Conservation (phyloP, 2,329 filamentous ascomycete species). For the Exophiala oligosperma region DNA sequence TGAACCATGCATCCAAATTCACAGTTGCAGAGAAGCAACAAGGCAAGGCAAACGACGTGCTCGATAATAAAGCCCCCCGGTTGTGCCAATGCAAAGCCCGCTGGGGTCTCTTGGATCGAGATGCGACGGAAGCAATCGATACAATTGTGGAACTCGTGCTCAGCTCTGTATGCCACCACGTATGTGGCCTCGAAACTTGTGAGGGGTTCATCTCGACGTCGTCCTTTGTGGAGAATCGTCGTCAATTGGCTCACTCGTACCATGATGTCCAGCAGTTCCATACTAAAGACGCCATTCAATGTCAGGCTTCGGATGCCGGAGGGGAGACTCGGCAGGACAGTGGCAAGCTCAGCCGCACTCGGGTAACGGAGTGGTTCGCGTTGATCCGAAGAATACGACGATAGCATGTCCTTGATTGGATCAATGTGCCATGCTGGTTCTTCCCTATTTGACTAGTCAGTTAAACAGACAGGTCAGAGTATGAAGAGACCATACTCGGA, state of each 20-base stretch:
- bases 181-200: not conserved
- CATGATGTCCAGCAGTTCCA: constrained; percentile 4
- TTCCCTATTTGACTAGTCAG: not conserved
- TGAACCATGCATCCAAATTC: constrained; percentile 1
- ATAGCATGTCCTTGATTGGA: not conserved
- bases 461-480: not conserved
- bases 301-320: not conserved
- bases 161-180: constrained; percentile 5
- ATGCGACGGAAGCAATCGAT: constrained; percentile 11
- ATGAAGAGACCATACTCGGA: not conserved
- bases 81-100: not conserved
- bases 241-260: not conserved
- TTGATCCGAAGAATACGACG: not conserved
- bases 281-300: constrained; percentile 1
- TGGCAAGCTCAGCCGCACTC: not conserved
- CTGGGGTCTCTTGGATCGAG: not conserved
- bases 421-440: not conserved
- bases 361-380: constrained; percentile 2
- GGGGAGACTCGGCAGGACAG: not conserved
- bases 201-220: not conserved
- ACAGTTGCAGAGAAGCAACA: constrained; percentile 5
- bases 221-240: constrained; percentile 1
- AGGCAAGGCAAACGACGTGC: constrained; percentile 9
- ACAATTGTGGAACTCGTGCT: constrained; percentile 11
- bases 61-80: not conserved